A percentile compares a stretch with the other conserved stretches of the same genome.
phyloP scores from a whole-genome alignment of 495 filamentous ascomycete species.

The Stereocaulon alpinum region DNA sequence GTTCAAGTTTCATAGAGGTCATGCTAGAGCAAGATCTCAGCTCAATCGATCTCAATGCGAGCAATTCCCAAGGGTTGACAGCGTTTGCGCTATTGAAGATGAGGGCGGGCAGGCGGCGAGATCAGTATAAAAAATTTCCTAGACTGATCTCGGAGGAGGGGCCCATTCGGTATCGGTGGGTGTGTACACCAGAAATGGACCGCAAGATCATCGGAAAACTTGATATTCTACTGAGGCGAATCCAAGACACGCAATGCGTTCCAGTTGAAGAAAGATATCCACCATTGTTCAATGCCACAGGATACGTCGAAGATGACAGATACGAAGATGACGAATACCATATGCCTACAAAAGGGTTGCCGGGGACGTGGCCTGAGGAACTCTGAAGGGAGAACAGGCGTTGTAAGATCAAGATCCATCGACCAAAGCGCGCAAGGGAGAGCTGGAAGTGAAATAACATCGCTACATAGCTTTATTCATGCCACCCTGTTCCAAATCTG shows the following conservation, averaged over 20 bases:
- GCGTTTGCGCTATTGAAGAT: not conserved
- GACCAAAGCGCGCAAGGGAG: too few species aligned
- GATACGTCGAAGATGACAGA: too few species aligned
- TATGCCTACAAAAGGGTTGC: not conserved
- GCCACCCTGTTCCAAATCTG: too few species aligned
- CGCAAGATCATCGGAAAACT: not conserved
- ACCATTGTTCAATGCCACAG: not conserved
- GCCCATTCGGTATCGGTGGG: too few species aligned
- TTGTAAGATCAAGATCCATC: too few species aligned
- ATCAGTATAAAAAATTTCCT: not conserved
- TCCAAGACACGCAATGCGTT: not conserved
- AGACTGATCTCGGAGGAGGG: too few species aligned
- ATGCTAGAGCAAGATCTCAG: not conserved
- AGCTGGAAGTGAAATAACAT: too few species aligned
- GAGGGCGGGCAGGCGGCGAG: not conserved
- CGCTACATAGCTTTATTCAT: too few species aligned
- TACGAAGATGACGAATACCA: not conserved
- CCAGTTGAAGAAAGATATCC: not conserved
- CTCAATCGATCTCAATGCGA: not conserved
- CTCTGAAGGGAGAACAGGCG: too few species aligned
- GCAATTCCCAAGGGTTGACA: not conserved
- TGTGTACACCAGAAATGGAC: not conserved
- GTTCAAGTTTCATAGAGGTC: not conserved
- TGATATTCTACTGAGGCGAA: not conserved
- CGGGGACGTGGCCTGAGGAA: not conserved